These are phyloP conservation scores for Vachellia collinsii DNA, from an alignment of 306 rosid genomes.

Conservation along the genomic window DNA sequence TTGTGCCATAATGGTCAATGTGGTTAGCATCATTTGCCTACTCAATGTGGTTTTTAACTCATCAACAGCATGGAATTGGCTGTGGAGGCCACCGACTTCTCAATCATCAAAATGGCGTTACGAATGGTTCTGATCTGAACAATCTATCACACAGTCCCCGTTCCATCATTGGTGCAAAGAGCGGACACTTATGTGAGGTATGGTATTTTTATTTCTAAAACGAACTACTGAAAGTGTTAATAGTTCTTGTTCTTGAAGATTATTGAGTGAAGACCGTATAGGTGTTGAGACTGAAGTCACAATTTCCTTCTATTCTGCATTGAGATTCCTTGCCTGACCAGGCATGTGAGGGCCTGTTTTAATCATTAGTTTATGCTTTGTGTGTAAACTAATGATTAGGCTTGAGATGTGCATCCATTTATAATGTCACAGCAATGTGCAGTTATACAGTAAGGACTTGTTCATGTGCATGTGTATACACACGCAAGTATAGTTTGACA, in stretches of 20 bases:
- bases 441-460: not conserved
- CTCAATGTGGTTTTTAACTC: slow-evolving; percentile 34
- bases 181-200: slow-evolving; percentile 76
- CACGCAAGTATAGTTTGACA: slow-evolving; percentile 4
- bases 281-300: not conserved
- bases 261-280: slow-evolving; percentile 12
- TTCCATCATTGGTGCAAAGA: slow-evolving; percentile 53
- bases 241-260: slow-evolving; percentile 22
- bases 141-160: slow-evolving; percentile 59
- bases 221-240: slow-evolving; percentile 6
- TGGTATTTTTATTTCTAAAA: slow-evolving; percentile 29
- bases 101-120: slow-evolving; percentile 49
- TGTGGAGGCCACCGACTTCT: slow-evolving; percentile 50
- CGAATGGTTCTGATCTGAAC: slow-evolving; percentile 62
- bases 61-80: slow-evolving; percentile 60
- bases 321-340: slow-evolving; percentile 15
- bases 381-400: slow-evolving; percentile 1
- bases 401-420: slow-evolving; percentile 9
- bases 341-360: slow-evolving; percentile 15
- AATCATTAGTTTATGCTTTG: slow-evolving; percentile 19
- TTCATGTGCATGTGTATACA: not conserved
- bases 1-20: slow-evolving; percentile 18
- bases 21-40: slow-evolving; percentile 8
- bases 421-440: slow-evolving; percentile 7
- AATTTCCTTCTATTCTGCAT: not conserved